A percentile compares a stretch with the other conserved stretches of the same genome.
Evolutionary conservation across 345 rosid species (phyloP).

Genomic region (Clausena lansium): DNA sequence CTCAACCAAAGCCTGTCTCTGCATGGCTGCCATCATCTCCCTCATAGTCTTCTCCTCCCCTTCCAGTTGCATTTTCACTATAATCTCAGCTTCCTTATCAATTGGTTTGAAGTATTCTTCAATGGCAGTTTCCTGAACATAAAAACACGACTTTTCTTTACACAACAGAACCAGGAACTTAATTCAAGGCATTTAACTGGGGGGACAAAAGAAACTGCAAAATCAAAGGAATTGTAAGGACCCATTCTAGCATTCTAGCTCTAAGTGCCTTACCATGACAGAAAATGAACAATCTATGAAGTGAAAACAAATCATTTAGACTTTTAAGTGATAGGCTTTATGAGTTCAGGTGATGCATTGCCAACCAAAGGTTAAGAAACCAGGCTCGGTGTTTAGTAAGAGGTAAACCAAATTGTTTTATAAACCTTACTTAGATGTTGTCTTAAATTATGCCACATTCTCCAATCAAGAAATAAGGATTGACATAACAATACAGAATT

Average conservation of each 20-base stretch:
- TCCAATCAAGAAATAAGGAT: neutral
- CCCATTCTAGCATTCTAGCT: neutral
- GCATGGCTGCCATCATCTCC: conserved; percentile 64
- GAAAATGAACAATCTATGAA: neutral
- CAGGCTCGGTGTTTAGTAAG: neutral
- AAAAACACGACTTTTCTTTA: neutral
- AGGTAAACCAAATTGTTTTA: neutral
- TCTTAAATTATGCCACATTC: neutral
- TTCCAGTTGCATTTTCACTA: conserved; percentile 84
- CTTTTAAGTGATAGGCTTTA: neutral
- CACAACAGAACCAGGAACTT: neutral
- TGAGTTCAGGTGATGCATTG: neutral
- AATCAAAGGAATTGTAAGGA: neutral
- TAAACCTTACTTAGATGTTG: neutral
- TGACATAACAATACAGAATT: neutral
- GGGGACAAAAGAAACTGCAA: neutral
- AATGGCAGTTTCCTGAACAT: conserved; percentile 72
- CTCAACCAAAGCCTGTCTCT: conserved; percentile 55
- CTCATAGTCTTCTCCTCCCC: conserved; percentile 78
- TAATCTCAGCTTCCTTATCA: conserved; percentile 68
- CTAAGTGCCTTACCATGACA: neutral
- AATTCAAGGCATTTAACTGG: neutral
- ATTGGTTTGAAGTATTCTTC: conserved; percentile 83
- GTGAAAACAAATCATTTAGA: neutral
- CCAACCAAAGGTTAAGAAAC: neutral